phyloP scores from a whole-genome alignment of 352 stramenopile species.

The Globisporangium emineosum region DNA sequence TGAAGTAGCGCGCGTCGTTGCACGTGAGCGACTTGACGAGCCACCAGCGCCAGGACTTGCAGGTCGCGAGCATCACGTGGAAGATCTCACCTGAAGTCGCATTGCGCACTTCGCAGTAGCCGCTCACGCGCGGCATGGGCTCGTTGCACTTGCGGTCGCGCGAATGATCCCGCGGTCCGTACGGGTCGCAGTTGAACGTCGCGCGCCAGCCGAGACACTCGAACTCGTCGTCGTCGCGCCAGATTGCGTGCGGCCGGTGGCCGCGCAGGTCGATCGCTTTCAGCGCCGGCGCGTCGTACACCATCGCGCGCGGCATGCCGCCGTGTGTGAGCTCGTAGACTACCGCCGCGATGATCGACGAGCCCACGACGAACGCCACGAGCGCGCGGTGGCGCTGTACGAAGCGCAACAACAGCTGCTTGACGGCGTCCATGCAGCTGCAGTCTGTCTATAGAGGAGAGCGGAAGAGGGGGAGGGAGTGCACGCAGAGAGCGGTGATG shows the following conservation, averaged over 20 bases:
- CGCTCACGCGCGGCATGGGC: conserved; percentile 40
- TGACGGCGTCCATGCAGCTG: conserved; percentile 21
- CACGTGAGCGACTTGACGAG: conserved; percentile 55
- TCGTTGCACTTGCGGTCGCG: conserved; percentile 46
- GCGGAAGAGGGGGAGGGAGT: not conserved
- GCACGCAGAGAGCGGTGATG: not conserved
- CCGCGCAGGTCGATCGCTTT: conserved; percentile 37
- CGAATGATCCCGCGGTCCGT: conserved; percentile 37
- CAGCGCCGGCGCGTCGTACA: conserved; percentile 37
- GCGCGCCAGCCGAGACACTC: conserved; percentile 74
- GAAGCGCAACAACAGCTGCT: conserved; percentile 27
- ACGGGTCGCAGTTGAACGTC: conserved; percentile 61
- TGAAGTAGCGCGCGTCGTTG: conserved; percentile 54
- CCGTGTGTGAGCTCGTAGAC: conserved; percentile 60
- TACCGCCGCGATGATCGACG: conserved; percentile 40
- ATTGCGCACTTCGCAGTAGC: conserved; percentile 76
- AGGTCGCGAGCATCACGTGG: conserved; percentile 71
- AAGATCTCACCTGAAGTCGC: conserved; percentile 45
- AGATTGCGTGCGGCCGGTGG: conserved; percentile 33
- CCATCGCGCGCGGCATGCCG: conserved; percentile 36
- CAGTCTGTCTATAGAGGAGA: not conserved
- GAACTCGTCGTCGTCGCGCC: conserved; percentile 56
- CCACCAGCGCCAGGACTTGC: conserved; percentile 63
- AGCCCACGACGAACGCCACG: conserved; percentile 29
- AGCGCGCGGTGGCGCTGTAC: conserved; percentile 43